A percentile compares a stretch with the other conserved stretches of the same genome.
Evolutionary conservation across 139 green algal genomes (phyloP).

Genomic region (Micromonas pusilla): DNA sequence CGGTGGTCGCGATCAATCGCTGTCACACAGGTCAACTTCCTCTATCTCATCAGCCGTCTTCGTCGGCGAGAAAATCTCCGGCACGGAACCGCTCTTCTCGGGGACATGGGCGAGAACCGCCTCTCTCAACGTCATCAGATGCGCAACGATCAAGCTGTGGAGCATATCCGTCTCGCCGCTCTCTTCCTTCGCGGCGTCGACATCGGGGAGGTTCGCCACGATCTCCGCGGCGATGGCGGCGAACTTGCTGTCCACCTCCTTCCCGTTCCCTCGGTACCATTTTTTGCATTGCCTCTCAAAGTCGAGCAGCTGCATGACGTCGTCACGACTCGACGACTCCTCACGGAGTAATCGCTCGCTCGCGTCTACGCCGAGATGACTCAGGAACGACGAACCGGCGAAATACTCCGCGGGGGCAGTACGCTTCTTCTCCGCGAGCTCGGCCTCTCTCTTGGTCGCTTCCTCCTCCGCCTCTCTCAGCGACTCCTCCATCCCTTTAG

Average conservation of each 20-base stretch:
- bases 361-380: background rate
- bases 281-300: background rate
- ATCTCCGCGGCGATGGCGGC: background rate
- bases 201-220: background rate
- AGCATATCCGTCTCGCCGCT: background rate
- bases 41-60: background rate
- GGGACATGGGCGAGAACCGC: background rate
- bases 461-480: background rate
- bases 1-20: background rate
- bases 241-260: background rate
- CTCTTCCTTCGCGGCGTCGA: background rate
- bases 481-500: background rate
- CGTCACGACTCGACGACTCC: background rate
- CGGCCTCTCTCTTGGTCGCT: background rate
- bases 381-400: background rate
- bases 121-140: background rate
- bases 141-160: background rate
- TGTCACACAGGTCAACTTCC: background rate
- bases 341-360: background rate
- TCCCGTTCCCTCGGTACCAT: background rate
- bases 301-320: background rate
- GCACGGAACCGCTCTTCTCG: background rate
- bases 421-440: background rate
- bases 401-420: background rate
- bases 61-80: background rate